These are phyloP conservation scores for Stygiomarasmius scandens DNA, from an alignment of 1,284 basidiomycete species.

Conservation along the genomic window DNA sequence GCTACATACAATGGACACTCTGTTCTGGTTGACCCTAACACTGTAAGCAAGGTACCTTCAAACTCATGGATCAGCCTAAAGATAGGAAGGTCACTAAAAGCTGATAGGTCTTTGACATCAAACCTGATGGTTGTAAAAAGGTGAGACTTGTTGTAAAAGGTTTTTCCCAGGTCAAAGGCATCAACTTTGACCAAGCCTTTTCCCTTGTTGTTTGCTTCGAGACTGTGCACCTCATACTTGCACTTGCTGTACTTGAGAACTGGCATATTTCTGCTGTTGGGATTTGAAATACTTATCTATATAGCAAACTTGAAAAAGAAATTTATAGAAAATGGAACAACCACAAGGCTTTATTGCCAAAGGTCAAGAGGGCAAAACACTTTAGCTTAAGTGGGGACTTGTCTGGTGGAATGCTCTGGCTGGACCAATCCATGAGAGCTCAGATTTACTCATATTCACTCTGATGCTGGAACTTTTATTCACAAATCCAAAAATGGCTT, in stretches of 20 bases:
- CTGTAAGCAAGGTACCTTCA: no score
- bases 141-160: slow-evolving; percentile 45
- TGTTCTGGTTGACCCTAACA: no score
- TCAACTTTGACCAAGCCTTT: slow-evolving; percentile 43
- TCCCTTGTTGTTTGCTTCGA: slow-evolving; percentile 38
- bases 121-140: slow-evolving; percentile 36
- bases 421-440: slow-evolving; percentile 29
- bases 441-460: slow-evolving; percentile 20
- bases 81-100: no score
- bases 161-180: slow-evolving; percentile 38
- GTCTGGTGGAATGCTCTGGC: no score
- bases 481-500: slow-evolving; percentile 12
- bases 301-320: slow-evolving; percentile 36
- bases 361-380: slow-evolving; percentile 13
- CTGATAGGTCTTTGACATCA: slow-evolving; percentile 34
- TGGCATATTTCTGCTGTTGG: slow-evolving; percentile 37
- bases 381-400: no score
- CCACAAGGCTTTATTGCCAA: slow-evolving; percentile 29
- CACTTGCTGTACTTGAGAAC: slow-evolving; percentile 22
- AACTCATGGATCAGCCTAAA: no score
- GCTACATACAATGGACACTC: no score
- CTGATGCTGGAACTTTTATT: slow-evolving; percentile 27
- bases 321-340: slow-evolving; percentile 39
- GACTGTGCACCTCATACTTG: slow-evolving; percentile 23
- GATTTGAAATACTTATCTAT: slow-evolving; percentile 39